Base-by-base conservation (phyloP, 2,329 filamentous ascomycete species). In the Cladophialophora carrionii region DNA sequence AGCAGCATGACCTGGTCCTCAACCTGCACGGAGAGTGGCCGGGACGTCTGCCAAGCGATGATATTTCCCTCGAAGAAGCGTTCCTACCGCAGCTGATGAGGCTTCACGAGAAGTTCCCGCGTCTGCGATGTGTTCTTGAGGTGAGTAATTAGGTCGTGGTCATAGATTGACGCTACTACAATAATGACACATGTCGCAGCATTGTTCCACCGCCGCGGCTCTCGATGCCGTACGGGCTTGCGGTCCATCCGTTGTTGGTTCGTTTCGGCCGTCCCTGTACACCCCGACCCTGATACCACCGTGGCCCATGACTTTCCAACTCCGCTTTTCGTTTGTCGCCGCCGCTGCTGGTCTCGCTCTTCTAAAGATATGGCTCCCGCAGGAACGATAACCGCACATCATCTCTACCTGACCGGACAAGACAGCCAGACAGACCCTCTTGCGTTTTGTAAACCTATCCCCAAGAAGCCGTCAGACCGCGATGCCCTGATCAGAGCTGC, bases 11-110 rank as follows among this genome's bases (percentile, higher is more conserved):
- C 70, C 82, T 96, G 75, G 85, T 96, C n/a, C 83, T 96, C 49
- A 97, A 97, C 79, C 82, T 98, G n/a, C 93, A 98, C 76, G 94
- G 93, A 70, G 94, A 97, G 78, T 86, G 89, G n/a, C 88, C 87
- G 0, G 56, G 56, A 1, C 37, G 14, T 49, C 26, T 34, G 8
- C 67, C 66, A 14, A 61, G 32, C 10, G 60, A 66, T 2, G 75
- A 78, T 49, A 80, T 85, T 65, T 86, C 84, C 0, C 82, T 86
- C 32, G 90, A 93, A 77, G 84, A 87, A 67, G 82, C 82, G 2
- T 98, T 98, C 79, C 82, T 98, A 8, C 93, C 93, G 0, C 94
- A 89, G 0, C 82, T 97, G 37, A 81, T 85, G 68, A 84, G 85
- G 20, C 84, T 98, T 1, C 91, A 96, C 73, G 78, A 83, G 24